Conservation (phyloP, 768 basidiomycete genomes). For the Pulveroboletus sp. region DNA sequence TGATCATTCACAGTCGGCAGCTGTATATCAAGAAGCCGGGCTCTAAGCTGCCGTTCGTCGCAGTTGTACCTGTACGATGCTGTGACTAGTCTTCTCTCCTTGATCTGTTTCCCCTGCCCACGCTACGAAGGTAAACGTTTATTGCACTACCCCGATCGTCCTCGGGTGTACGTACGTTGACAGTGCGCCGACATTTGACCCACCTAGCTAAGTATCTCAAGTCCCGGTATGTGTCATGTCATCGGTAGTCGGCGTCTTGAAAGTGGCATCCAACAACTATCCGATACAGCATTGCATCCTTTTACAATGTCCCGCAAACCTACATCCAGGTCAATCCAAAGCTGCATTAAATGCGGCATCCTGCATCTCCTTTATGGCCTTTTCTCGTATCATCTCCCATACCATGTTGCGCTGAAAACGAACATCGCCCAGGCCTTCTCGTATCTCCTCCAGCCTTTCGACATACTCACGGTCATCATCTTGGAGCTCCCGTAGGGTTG, state of each 20-base stretch:
- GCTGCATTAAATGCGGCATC: conserved; percentile 47
- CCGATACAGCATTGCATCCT: background rate
- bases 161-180: too few relatives aligned
- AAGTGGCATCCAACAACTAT: background rate
- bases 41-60: too few relatives aligned
- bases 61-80: too few relatives aligned
- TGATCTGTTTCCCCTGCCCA: too few relatives aligned
- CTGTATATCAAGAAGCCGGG: too few relatives aligned
- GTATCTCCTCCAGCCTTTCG: conserved; percentile 77
- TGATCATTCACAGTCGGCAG: too few relatives aligned
- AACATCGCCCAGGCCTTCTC: conserved; percentile 75
- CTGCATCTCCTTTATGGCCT: conserved; percentile 70
- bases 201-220: too few relatives aligned
- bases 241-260: background rate
- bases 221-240: too few relatives aligned
- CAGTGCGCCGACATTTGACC: too few relatives aligned
- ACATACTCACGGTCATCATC: conserved; percentile 87
- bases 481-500: conserved; percentile 70
- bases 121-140: too few relatives aligned
- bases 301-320: background rate
- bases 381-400: conserved; percentile 73
- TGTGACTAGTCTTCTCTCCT: too few relatives aligned
- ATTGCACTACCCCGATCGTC: too few relatives aligned
- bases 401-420: conserved; percentile 65
- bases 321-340: conserved; percentile 19